Evolutionary conservation across 192 early-diverging fungal genomes (phyloP), one percentile per base, ranked within the genome.

Genomic region (Linnemannia exigua): DNA sequence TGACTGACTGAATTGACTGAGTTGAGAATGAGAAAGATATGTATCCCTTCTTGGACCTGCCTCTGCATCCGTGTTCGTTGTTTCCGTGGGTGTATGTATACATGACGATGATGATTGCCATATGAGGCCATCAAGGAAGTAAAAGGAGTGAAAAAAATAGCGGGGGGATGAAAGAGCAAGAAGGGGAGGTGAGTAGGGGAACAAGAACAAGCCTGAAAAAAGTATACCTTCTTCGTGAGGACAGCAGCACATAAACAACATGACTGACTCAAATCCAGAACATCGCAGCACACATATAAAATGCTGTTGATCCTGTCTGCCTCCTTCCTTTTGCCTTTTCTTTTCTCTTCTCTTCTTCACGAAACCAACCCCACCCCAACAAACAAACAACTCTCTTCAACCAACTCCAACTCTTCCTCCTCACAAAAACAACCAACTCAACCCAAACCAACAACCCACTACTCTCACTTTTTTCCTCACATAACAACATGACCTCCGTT

Each of bases 361-460:
- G 37, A 50, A 37, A 76, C 28, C 44, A n/a, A 31, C 5, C n/a
- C 50, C 41, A 41, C 54, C 46, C 63, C 61, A 68, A 58, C 66
- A 75, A 22, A 66, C 33, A 7, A 22, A 37, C 61, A n/a, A 35
- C 33, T 71, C 37, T 20, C n/a, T 36, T 52, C 70, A 70, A 46
- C 61, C 35, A 50, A 71, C 47, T 35, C 22, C 52, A 67, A 61
- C 47, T 22, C 8, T 44, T 28, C 41, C 20, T 17, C 0, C 35
- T 67, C 74, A n/a, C 14, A 22, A 25, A 37, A 28, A 44, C 52
- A 38, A 46, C 52, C 41, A 66, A 79, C 54, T 48, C 71, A 67
- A 58, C 22, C 66, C 44, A 44, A 38, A 41, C 67, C 54, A 28
- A 25, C 69, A n/a, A 38, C 28, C 19, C 7, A 20, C 47, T 63